A percentile compares a stretch with the other conserved stretches of the same genome.
Conservation (phyloP, 805 yeast genomes). For the Wickerhamiella allomyrinae region DNA sequence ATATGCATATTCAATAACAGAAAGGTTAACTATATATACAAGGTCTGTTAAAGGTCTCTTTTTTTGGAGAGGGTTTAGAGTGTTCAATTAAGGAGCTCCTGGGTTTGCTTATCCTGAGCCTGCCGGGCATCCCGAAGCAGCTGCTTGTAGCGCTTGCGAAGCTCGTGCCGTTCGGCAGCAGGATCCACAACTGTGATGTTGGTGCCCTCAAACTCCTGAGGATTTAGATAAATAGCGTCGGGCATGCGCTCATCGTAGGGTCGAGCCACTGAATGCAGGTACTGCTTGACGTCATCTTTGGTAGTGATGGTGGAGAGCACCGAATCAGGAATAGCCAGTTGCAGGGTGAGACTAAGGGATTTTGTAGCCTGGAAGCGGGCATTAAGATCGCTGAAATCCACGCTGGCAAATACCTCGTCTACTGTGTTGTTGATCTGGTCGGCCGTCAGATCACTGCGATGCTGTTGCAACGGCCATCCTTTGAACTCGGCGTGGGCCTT, state of each 20-base stretch:
- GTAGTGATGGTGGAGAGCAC: conserved; percentile 31
- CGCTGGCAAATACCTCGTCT: conserved; percentile 1
- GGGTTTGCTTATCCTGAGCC: conserved; percentile 20
- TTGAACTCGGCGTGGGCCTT: conserved; percentile 14
- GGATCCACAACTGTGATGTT: conserved; percentile 35
- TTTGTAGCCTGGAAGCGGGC: conserved; percentile 38
- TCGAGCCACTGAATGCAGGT: conserved; percentile 28
- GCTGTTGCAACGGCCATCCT: conserved; percentile 22
- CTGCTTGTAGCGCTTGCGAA: conserved; percentile 32
- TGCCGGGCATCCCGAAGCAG: conserved; percentile 34
- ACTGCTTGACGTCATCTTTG: conserved; percentile 28
- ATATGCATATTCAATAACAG: too few relatives aligned
- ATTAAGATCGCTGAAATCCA: conserved; percentile 27
- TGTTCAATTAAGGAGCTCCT: conserved; percentile 11
- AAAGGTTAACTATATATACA: neutral
- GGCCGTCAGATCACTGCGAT: conserved; percentile 13
- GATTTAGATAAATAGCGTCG: conserved; percentile 52
- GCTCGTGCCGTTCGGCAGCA: conserved; percentile 34
- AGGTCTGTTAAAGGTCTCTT: too few relatives aligned
- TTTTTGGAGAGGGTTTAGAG: too few relatives aligned
- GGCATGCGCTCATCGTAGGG: conserved; percentile 53
- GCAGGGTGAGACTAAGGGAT: conserved; percentile 33
- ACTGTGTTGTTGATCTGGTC: conserved; percentile 10
- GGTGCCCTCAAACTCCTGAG: conserved; percentile 40
- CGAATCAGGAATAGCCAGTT: conserved; percentile 41